Evolutionary conservation across 306 rosid species (phyloP).

Genomic region (Trifolium pratense): DNA sequence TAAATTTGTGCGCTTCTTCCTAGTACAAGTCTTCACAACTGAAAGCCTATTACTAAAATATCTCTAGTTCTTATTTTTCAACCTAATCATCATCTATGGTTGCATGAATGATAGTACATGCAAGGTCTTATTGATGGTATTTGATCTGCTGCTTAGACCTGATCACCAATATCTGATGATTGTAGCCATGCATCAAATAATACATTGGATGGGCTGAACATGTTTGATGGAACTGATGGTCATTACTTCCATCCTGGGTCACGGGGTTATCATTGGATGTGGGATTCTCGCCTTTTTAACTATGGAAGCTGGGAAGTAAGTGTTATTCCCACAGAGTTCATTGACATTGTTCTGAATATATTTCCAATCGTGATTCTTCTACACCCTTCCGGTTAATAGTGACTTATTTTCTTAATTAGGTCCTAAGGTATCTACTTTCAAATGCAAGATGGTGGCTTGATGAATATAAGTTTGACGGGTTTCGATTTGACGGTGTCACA

Average conservation of each 20-base stretch:
- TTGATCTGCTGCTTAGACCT: constrained; percentile 40
- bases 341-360: constrained; percentile 8
- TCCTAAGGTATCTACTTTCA: constrained; percentile 86
- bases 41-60: constrained; percentile 1
- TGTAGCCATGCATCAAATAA: constrained; percentile 92
- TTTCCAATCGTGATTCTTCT: constrained; percentile 30
- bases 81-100: constrained; percentile 18
- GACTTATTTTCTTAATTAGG: constrained; percentile 58
- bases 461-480: constrained; percentile 95
- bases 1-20: neutral
- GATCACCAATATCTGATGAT: constrained; percentile 40
- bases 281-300: constrained; percentile 99
- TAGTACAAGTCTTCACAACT: constrained; percentile 10
- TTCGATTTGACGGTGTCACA: constrained; percentile 97
- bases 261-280: constrained; percentile 99
- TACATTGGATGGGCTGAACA: constrained; percentile 91
- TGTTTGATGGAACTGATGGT: constrained; percentile 96
- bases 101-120: constrained; percentile 29
- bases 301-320: constrained; percentile 99
- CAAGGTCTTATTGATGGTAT: constrained; percentile 32
- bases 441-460: constrained; percentile 99
- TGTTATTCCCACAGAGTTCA: constrained; percentile 33
- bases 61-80: constrained; percentile 18
- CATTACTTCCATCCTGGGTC: constrained; percentile 97
- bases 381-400: constrained; percentile 24